Evolutionary conservation across 495 filamentous ascomycete species (phyloP).

Genomic region (Lentithecium fluviatile): DNA sequence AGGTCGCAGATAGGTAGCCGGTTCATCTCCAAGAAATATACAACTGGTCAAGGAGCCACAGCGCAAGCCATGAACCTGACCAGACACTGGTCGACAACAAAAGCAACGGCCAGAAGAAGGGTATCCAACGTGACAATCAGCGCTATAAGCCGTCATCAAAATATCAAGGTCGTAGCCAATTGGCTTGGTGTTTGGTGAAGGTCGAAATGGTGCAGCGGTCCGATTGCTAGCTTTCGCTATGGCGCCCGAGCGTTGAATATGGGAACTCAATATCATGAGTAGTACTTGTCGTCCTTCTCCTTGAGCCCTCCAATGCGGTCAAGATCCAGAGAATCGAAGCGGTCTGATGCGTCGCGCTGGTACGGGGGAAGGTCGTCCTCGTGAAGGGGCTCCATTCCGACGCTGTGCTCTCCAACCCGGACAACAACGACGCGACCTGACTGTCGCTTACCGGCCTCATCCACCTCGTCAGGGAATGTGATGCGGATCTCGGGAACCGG

Average conservation of each 20-base stretch:
- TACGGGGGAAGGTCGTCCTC: constrained; percentile 89
- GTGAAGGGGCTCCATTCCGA: constrained; percentile 81
- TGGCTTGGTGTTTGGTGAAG: constrained; percentile 7
- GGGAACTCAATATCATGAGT: constrained; percentile 15
- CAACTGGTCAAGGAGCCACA: constrained; percentile 18
- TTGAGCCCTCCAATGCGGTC: constrained; percentile 92
- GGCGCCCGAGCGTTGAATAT: background rate
- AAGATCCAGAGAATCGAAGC: constrained; percentile 89
- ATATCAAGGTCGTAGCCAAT: constrained; percentile 35
- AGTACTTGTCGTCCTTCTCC: constrained; percentile 64
- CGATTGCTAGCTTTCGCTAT: background rate
- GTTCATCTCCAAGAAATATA: constrained; percentile 34
- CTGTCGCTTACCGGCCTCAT: constrained; percentile 73
- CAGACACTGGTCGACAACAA: constrained; percentile 2
- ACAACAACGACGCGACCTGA: constrained; percentile 91
- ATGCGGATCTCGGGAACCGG: constrained; percentile 94
- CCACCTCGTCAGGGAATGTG: constrained; percentile 94
- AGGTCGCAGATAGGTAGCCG: constrained; percentile 3
- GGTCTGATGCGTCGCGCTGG: constrained; percentile 67
- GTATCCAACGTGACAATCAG: constrained; percentile 22
- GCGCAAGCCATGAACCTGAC: constrained; percentile 11
- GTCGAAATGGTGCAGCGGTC: background rate
- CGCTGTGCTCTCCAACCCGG: constrained; percentile 78
- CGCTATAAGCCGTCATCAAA: constrained; percentile 27
- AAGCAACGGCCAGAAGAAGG: constrained; percentile 8